Percentiles rank a stretch among this genome's conserved stretches.
These are phyloP conservation scores for Dianthus caryophyllus DNA, from an alignment of 148 eudicot genomes.

Conservation along the genomic window DNA sequence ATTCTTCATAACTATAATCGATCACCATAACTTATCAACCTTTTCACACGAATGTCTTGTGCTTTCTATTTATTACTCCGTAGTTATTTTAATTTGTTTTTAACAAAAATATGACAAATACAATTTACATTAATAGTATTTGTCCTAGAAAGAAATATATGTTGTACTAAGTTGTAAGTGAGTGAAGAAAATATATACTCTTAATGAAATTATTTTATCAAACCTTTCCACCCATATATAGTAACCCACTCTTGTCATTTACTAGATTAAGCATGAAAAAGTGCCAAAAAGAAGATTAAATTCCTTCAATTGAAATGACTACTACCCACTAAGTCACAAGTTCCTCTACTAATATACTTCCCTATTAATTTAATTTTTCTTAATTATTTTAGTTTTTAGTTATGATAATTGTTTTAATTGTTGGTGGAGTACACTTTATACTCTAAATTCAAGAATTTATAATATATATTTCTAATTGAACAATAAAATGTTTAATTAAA, in stretches of 20 bases:
- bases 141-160: too few relatives aligned
- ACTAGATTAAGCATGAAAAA: constrained; percentile 22
- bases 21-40: too few relatives aligned
- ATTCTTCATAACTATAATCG: too few relatives aligned
- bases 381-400: background rate
- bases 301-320: constrained; percentile 22
- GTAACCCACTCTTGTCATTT: constrained; percentile 20
- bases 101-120: too few relatives aligned
- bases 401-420: background rate
- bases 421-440: constrained; percentile 20
- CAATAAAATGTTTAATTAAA: background rate
- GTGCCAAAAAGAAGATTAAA: constrained; percentile 9
- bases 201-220: too few relatives aligned
- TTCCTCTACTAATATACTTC: background rate
- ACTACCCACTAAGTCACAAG: constrained; percentile 16
- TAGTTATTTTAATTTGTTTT: too few relatives aligned
- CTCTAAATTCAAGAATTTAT: constrained; percentile 18
- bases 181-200: too few relatives aligned
- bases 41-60: too few relatives aligned
- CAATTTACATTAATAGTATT: too few relatives aligned
- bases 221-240: constrained; percentile 10
- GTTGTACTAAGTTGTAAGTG: too few relatives aligned
- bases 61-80: too few relatives aligned
- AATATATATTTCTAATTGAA: background rate
- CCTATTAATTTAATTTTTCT: background rate